Evolutionary conservation across 1,284 basidiomycete species (phyloP).

Genomic region (Anthracocystis walkeri): DNA sequence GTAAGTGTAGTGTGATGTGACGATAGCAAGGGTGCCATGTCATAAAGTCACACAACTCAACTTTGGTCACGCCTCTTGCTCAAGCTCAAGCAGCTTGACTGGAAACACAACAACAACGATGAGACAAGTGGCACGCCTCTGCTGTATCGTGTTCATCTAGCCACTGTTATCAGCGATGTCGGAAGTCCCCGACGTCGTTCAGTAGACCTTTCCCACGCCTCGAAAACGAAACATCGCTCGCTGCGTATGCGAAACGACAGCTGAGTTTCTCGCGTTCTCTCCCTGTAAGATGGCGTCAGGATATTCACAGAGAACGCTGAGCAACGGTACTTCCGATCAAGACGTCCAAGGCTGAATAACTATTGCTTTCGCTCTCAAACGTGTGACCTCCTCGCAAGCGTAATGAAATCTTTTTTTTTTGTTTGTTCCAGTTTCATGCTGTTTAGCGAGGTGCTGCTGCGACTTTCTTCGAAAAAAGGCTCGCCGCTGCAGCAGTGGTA

Average conservation of each 20-base stretch:
- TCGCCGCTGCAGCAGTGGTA: neutral
- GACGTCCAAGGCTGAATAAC: too few species aligned
- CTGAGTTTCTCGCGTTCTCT: neutral
- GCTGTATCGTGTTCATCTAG: too few species aligned
- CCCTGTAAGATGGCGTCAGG: too few species aligned
- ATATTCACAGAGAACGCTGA: neutral
- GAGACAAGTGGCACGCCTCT: too few species aligned
- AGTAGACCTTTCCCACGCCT: neutral
- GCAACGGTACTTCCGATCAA: neutral
- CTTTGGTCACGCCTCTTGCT: neutral
- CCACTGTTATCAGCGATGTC: neutral
- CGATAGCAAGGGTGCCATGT: neutral
- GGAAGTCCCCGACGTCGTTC: neutral
- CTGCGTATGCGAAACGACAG: neutral
- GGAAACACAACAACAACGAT: too few species aligned
- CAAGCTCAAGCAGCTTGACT: neutral
- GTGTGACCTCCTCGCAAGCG: neutral
- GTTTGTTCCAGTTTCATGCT: slow-evolving; percentile 9
- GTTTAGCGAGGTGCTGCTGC: neutral
- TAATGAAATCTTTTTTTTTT: slow-evolving; percentile 2
- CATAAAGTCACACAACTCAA: neutral
- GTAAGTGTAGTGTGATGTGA: neutral
- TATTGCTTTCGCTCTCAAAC: too few species aligned
- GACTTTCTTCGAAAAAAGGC: slow-evolving; percentile 2
- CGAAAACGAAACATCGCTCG: neutral